phyloP scores from a whole-genome alignment of 2,329 filamentous ascomycete species.

The Aspergillus felis region DNA sequence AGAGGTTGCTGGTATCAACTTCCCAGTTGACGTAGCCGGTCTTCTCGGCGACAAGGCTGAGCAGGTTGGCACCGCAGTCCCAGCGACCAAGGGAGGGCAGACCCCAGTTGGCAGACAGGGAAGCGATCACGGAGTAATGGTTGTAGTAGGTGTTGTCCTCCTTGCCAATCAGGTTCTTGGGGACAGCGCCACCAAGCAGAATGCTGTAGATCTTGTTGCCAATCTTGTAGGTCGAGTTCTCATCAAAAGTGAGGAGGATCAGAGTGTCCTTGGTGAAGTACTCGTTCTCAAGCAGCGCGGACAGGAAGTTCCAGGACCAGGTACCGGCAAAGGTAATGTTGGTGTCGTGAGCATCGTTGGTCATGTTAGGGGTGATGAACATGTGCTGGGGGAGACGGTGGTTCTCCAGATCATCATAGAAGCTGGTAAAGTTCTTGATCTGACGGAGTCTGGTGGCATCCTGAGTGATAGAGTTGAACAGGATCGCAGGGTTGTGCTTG shows the following conservation, averaged over 20 bases:
- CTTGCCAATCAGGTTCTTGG: conserved; percentile 59
- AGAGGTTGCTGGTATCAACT: conserved; percentile 41
- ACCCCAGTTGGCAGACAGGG: conserved; percentile 67
- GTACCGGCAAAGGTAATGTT: conserved; percentile 63
- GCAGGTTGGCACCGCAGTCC: conserved; percentile 70
- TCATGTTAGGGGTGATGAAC: conserved; percentile 50
- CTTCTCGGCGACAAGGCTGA: conserved; percentile 55
- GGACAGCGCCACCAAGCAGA: conserved; percentile 71
- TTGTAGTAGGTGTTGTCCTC: conserved; percentile 68
- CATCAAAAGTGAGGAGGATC: conserved; percentile 79
- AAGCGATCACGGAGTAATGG: conserved; percentile 68
- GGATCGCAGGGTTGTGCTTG: conserved; percentile 70
- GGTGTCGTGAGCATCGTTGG: conserved; percentile 71
- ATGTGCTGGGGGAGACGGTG: conserved; percentile 67
- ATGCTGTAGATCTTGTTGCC: conserved; percentile 68
- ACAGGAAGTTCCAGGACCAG: conserved; percentile 67
- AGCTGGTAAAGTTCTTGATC: conserved; percentile 70
- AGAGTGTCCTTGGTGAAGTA: conserved; percentile 75
- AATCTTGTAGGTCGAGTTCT: conserved; percentile 66
- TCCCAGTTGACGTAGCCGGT: conserved; percentile 53
- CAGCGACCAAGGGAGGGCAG: conserved; percentile 66
- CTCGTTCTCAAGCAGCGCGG: conserved; percentile 63
- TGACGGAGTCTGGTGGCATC: conserved; percentile 57
- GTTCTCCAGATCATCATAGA: conserved; percentile 62
- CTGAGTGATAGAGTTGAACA: conserved; percentile 62